Base-by-base conservation (phyloP, 169 alveolate genomes). In the Eimeria praecox region DNA sequence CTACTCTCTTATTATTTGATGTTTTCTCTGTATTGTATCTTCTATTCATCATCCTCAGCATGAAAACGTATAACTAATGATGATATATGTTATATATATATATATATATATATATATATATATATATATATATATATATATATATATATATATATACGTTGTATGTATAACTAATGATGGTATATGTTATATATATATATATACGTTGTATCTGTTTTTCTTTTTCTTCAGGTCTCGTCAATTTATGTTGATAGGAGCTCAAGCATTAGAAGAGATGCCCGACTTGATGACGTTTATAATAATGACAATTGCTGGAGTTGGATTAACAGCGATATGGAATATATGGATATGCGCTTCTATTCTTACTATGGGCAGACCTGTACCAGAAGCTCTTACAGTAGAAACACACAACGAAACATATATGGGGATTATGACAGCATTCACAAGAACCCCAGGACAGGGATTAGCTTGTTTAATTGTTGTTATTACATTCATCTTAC, bases 251-350 rank as follows among this genome's bases (percentile, higher is more conserved):
- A 40, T 80, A 22, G 95, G 95, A 40, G 85, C 69, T 33, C 82
- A 90, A 73, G 95, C 90, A 4, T 80, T 90, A 27, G 66, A 42
- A 14, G 90, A 71, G 62, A 71, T 73, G 95, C 90, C 90, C 40
- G 95, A 90, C 77, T 22, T 90, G 59, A 24, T 71, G 35, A 77
- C 90, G 3, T 40, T 33, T 38, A 35, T 90, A 18, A 35, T 73
- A 4, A 62, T 46, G n/a, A 52, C 90, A 16, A 46, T 12, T 56
- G 87, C 66, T 52, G 82, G 54, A 40, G 18, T 59, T 35, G 95
- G 80, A 16, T 73, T 35, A 20, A 59, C 85, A 0, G 56, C 62
- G 20, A 40, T 90, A 33, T 90, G 95, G 95, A 73, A 71, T 56
- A 33, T 71, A 14, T 90, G 95, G 95, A 52, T 90, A 14, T 71